Evolutionary conservation across 2,329 filamentous ascomycete genomes (phyloP).

Genomic region (Xylariaceae sp.): DNA sequence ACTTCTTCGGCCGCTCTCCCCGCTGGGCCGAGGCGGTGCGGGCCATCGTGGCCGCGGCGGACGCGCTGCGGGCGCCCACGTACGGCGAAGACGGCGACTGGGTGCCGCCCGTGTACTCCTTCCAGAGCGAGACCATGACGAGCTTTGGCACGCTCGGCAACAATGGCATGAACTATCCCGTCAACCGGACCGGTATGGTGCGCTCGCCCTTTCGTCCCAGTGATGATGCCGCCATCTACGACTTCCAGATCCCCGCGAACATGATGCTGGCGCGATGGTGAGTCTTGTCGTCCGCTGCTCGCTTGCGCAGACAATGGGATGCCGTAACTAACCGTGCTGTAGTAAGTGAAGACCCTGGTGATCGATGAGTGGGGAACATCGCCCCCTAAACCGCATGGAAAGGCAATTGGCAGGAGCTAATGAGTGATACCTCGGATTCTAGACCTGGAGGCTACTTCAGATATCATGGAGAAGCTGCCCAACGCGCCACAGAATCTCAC

Average conservation of each 20-base stretch:
- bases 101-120: constrained; percentile 52
- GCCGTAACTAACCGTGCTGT: no score
- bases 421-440: no score
- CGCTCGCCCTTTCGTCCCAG: constrained; percentile 84
- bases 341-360: no score
- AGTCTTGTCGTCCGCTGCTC: no score
- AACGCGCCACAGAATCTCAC: constrained; percentile 35
- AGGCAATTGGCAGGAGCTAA: no score
- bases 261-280: constrained; percentile 72
- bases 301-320: no score
- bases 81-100: constrained; percentile 23
- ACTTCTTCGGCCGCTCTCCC: constrained; percentile 65
- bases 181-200: constrained; percentile 72
- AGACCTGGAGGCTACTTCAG: constrained; percentile 44
- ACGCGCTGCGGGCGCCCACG: constrained; percentile 65
- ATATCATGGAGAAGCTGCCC: constrained; percentile 37
- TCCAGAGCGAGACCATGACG: constrained; percentile 62
- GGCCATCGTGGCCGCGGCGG: constrained; percentile 59
- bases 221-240: constrained; percentile 78
- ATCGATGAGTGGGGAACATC: no score
- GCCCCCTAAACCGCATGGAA: no score
- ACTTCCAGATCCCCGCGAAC: constrained; percentile 84
- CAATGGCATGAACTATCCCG: constrained; percentile 69
- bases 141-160: constrained; percentile 78
- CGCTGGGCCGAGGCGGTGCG: constrained; percentile 68